These are phyloP conservation scores for Akebia trifoliata DNA, from an alignment of 164 flowering plant species.

Conservation along the genomic window DNA sequence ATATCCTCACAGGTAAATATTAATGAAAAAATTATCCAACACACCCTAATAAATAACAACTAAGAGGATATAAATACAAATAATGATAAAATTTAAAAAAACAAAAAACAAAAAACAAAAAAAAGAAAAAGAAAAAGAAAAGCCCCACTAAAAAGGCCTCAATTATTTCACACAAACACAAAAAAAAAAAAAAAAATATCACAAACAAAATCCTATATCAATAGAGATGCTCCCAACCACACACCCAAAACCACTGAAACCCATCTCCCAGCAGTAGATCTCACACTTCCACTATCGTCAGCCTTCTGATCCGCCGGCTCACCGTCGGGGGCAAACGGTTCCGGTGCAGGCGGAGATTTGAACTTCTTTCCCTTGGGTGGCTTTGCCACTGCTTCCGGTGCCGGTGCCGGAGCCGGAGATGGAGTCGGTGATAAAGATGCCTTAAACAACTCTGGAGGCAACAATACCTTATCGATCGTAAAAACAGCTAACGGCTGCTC, in stretches of 20 bases:
- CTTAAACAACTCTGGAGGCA: constrained; percentile 73
- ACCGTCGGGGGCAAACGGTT: constrained; percentile 44
- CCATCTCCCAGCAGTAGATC: constrained; percentile 25
- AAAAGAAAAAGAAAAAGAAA: background rate
- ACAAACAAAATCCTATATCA: constrained; percentile 7
- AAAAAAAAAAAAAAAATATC: constrained; percentile 2
- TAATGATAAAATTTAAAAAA: too few relatives aligned
- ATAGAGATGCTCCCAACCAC: constrained; percentile 21
- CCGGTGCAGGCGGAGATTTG: constrained; percentile 36
- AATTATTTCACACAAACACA: constrained; percentile 17
- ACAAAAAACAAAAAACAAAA: too few relatives aligned
- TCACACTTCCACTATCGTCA: constrained; percentile 31
- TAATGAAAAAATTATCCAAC: too few relatives aligned
- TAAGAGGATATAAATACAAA: too few relatives aligned
- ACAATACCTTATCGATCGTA: constrained; percentile 55
- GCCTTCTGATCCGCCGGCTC: constrained; percentile 50
- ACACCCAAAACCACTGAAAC: constrained; percentile 21
- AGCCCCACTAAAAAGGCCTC: background rate
- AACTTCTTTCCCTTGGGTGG: constrained; percentile 29
- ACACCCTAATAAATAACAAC: too few relatives aligned
- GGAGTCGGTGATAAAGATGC: constrained; percentile 25
- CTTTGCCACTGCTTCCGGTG: constrained; percentile 27
- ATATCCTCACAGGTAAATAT: too few relatives aligned
- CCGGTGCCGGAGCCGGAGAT: constrained; percentile 56
- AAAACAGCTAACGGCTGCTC: constrained; percentile 66